Percentiles rank a stretch among this genome's conserved stretches.
Conservation (phyloP, 257 asterid genomes). For the Henckelia pumila region DNA sequence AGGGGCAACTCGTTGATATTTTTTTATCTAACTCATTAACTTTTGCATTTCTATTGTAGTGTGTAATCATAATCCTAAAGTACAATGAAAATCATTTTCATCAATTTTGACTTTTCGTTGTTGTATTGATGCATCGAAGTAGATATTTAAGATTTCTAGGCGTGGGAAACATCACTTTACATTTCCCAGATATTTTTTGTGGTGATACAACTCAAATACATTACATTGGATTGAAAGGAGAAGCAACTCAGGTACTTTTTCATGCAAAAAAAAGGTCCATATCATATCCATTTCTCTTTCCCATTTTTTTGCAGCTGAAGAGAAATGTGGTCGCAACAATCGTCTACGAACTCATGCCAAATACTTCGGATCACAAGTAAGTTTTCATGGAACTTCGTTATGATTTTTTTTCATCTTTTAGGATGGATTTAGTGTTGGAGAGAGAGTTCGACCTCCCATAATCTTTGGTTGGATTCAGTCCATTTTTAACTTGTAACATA, state of each 20-base stretch:
- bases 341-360: slow-evolving; percentile 90
- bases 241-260: too few relatives aligned
- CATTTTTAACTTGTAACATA: slow-evolving; percentile 18
- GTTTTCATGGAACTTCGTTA: slow-evolving; percentile 29
- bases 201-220: too few relatives aligned
- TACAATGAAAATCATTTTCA: neutral
- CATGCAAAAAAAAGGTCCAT: too few relatives aligned
- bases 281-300: too few relatives aligned
- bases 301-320: too few relatives aligned
- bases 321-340: too few relatives aligned
- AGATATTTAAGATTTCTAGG: slow-evolving; percentile 94
- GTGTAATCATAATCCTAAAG: slow-evolving; percentile 1
- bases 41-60: neutral
- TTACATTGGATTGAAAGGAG: too few relatives aligned
- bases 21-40: neutral
- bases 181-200: slow-evolving; percentile 94
- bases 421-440: neutral
- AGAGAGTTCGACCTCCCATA: neutral
- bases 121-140: slow-evolving; percentile 23
- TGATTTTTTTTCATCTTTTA: slow-evolving; percentile 1
- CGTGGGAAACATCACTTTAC: slow-evolving; percentile 89
- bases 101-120: slow-evolving; percentile 16
- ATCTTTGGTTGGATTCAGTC: slow-evolving; percentile 5
- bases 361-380: slow-evolving; percentile 99
- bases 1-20: slow-evolving; percentile 19